Percentiles rank a stretch among this genome's conserved stretches.
Conservation (phyloP, 257 asterid genomes). For the Hygrophila difformis region DNA sequence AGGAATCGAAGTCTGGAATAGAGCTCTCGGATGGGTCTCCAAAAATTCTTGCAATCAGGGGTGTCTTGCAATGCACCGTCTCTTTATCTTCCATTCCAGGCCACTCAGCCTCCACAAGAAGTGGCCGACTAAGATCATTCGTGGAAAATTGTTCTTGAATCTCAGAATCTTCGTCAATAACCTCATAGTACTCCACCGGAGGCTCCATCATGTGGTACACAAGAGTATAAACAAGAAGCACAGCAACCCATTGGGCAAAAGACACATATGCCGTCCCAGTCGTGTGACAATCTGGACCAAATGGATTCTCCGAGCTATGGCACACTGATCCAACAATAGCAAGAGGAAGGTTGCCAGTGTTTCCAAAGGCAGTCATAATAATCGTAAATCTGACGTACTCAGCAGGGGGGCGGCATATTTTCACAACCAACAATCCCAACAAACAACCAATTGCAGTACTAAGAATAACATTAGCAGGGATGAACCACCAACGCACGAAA, state of each 20-base stretch:
- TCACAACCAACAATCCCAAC: conserved; percentile 62
- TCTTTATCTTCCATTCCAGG: conserved; percentile 94
- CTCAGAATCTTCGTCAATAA: conserved; percentile 42
- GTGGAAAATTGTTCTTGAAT: conserved; percentile 40
- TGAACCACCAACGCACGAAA: conserved; percentile 78
- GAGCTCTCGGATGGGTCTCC: conserved; percentile 28
- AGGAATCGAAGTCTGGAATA: conserved; percentile 37
- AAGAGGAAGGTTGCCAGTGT: conserved; percentile 88
- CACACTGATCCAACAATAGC: conserved; percentile 84
- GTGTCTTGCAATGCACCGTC: conserved; percentile 74
- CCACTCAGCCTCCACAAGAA: conserved; percentile 97
- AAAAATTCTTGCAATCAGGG: conserved; percentile 63
- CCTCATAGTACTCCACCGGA: conserved; percentile 55
- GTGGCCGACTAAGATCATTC: conserved; percentile 70
- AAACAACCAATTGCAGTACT: conserved; percentile 77
- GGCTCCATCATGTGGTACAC: conserved; percentile 99
- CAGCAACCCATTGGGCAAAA: conserved; percentile 90
- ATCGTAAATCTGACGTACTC: conserved; percentile 70
- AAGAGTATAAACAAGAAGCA: conserved; percentile 78
- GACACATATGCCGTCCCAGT: conserved; percentile 86
- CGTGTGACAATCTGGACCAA: conserved; percentile 53
- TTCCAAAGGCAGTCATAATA: conserved; percentile 86
- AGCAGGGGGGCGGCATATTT: conserved; percentile 68
- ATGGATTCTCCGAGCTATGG: conserved; percentile 51
- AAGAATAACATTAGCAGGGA: conserved; percentile 78